These are phyloP conservation scores for Tetrahymena elliotti DNA, from an alignment of 73 alveolate species.

Conservation along the genomic window DNA sequence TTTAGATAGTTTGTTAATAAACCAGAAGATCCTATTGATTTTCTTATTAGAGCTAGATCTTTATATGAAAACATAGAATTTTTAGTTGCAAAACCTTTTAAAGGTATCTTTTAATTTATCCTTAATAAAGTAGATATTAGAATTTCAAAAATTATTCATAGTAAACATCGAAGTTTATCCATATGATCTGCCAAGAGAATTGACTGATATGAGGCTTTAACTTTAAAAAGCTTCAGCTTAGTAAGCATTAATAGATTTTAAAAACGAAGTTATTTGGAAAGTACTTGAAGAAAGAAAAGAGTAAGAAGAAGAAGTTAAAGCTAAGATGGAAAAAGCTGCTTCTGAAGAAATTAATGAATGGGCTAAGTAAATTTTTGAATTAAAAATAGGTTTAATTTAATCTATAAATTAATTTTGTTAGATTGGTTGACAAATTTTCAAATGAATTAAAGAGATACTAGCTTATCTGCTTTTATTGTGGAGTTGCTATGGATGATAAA, in stretches of 20 bases:
- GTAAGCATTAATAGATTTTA: constrained; percentile 7
- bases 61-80: constrained; percentile 28
- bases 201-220: constrained; percentile 25
- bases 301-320: constrained; percentile 14
- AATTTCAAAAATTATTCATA: neutral
- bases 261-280: constrained; percentile 33
- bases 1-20: constrained; percentile 12
- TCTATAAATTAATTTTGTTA: neutral
- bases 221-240: constrained; percentile 21
- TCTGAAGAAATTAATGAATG: constrained; percentile 34
- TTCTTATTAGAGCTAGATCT: constrained; percentile 11
- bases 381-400: neutral
- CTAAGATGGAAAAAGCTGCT: constrained; percentile 27
- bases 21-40: constrained; percentile 19
- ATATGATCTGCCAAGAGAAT: constrained; percentile 33
- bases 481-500: constrained; percentile 26
- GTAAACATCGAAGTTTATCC: constrained; percentile 33
- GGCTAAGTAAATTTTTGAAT: neutral
- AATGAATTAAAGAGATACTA: constrained; percentile 7
- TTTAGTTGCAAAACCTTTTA: constrained; percentile 35
- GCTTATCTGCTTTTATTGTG: constrained; percentile 26
- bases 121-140: too few relatives aligned
- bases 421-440: constrained; percentile 23
- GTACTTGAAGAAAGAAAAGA: constrained; percentile 4
- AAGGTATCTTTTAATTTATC: too few relatives aligned